phyloP scores from a whole-genome alignment of 305 asterid genomes.

The Solanum chacoense region DNA sequence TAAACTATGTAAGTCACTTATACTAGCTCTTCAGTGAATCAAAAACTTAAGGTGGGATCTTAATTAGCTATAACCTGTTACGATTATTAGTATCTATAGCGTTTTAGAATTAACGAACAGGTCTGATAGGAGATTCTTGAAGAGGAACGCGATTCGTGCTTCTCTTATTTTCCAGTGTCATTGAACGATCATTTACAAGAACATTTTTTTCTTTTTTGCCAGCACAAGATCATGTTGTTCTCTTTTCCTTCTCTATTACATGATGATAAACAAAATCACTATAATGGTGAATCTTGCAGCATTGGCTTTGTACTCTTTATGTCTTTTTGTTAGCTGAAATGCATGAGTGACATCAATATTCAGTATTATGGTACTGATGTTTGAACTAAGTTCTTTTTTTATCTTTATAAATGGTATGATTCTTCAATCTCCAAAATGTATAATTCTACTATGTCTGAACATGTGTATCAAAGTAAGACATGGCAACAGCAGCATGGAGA shows the following conservation, averaged over 20 bases:
- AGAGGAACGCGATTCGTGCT: neutral
- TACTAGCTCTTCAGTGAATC: neutral
- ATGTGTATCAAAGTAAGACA: constrained; percentile 41
- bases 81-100: neutral
- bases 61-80: neutral
- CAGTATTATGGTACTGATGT: neutral
- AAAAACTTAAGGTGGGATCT: neutral
- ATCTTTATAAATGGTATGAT: neutral
- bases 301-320: neutral
- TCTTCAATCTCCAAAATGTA: neutral
- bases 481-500: constrained; percentile 69
- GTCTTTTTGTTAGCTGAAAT: neutral
- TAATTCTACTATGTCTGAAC: constrained; percentile 7
- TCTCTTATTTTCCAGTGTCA: neutral
- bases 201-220: neutral
- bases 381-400: neutral
- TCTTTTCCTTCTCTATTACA: neutral
- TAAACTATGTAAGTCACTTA: neutral
- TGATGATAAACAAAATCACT: neutral
- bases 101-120: neutral
- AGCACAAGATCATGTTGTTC: neutral
- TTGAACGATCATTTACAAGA: neutral
- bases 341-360: neutral
- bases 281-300: neutral
- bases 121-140: neutral